Evolutionary conservation across 352 stramenopile species (phyloP).

Genomic region (Aphanomyces cochlioides): DNA sequence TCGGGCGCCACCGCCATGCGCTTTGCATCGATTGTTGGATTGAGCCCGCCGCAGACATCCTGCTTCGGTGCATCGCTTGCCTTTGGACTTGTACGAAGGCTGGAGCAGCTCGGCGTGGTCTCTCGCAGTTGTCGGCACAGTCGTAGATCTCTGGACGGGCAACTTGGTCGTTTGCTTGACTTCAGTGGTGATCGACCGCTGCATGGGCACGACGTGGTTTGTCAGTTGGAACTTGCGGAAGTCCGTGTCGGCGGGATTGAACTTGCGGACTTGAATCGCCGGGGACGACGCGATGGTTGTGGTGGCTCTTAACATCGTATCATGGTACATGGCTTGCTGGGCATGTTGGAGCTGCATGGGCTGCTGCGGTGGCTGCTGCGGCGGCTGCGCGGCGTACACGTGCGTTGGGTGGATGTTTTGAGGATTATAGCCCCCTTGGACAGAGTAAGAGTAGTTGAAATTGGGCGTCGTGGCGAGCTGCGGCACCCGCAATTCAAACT

Average conservation of each 20-base stretch:
- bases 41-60: slow-evolving; percentile 62
- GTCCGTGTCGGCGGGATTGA: slow-evolving; percentile 1
- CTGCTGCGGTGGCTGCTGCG: neutral
- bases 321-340: neutral
- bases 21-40: slow-evolving; percentile 82
- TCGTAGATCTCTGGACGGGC: slow-evolving; percentile 21
- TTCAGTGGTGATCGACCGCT: neutral
- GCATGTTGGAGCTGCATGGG: neutral
- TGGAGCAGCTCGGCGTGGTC: neutral
- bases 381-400: neutral
- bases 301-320: neutral
- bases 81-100: slow-evolving; percentile 39
- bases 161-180: slow-evolving; percentile 8
- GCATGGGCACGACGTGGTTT: slow-evolving; percentile 4
- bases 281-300: slow-evolving; percentile 15
- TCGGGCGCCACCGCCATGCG: slow-evolving; percentile 62
- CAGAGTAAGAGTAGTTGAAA: neutral
- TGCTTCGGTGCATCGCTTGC: slow-evolving; percentile 69
- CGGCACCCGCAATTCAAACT: slow-evolving; percentile 24
- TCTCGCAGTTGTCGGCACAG: slow-evolving; percentile 10
- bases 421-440: neutral
- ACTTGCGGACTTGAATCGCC: slow-evolving; percentile 15
- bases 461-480: slow-evolving; percentile 11
- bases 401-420: neutral
- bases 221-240: slow-evolving; percentile 12